Evolutionary conservation across 2,329 filamentous ascomycete genomes (phyloP).

Genomic region (Curvularia verruculosa): DNA sequence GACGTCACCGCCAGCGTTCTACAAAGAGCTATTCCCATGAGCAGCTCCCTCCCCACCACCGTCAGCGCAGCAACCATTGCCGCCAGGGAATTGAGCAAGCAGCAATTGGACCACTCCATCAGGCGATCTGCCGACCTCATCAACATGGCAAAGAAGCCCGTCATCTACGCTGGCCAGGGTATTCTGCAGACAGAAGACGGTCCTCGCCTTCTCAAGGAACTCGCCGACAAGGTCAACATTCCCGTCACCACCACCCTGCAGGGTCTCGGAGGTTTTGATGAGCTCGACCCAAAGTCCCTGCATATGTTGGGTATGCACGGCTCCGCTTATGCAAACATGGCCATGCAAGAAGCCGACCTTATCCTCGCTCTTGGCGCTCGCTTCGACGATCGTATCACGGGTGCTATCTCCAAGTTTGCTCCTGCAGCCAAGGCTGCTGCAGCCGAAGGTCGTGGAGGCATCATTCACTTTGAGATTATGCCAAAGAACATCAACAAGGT

Average conservation of each 20-base stretch:
- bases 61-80: slow-evolving; percentile 86
- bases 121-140: slow-evolving; percentile 79
- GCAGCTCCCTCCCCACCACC: slow-evolving; percentile 73
- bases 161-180: slow-evolving; percentile 95
- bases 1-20: slow-evolving; percentile 90
- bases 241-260: slow-evolving; percentile 96
- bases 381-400: slow-evolving; percentile 95
- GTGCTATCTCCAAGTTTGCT: slow-evolving; percentile 82
- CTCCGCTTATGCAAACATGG: slow-evolving; percentile 95
- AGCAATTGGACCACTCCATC: slow-evolving; percentile 76
- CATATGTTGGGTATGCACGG: slow-evolving; percentile 99
- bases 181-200: slow-evolving; percentile 81
- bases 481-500: slow-evolving; percentile 99
- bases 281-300: slow-evolving; percentile 89
- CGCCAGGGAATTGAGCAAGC: slow-evolving; percentile 73
- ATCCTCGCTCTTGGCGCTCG: slow-evolving; percentile 93
- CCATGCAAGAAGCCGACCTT: slow-evolving; percentile 95
- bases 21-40: slow-evolving; percentile 80
- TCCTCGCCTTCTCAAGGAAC: slow-evolving; percentile 76
- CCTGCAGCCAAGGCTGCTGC: slow-evolving; percentile 86
- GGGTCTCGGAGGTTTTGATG: slow-evolving; percentile 89
- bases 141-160: slow-evolving; percentile 88
- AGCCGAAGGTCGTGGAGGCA: slow-evolving; percentile 84
- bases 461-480: slow-evolving; percentile 97
- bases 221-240: slow-evolving; percentile 89